Percentiles rank a stretch among this genome's conserved stretches.
phyloP scores from a whole-genome alignment of 148 eudicot genomes.

The Camellia lanceoleosa region DNA sequence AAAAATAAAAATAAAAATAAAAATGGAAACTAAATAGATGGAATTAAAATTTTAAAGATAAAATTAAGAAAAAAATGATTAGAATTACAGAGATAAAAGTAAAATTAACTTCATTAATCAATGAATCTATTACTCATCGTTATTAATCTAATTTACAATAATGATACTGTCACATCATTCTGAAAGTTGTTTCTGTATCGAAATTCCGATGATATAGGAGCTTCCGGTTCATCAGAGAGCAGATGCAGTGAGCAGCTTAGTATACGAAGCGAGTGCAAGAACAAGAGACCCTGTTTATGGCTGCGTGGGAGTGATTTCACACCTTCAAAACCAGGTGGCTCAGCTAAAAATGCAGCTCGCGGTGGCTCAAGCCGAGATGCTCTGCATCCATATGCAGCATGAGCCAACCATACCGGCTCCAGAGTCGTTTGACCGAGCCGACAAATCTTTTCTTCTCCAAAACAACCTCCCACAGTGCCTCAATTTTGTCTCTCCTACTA shows the following conservation, averaged over 20 bases:
- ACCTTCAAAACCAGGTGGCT: slow-evolving; percentile 75
- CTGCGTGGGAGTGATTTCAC: slow-evolving; percentile 81
- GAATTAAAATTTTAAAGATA: no score
- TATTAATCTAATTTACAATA: no score
- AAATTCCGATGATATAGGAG: slow-evolving; percentile 38
- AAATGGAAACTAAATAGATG: no score
- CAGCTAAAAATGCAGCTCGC: slow-evolving; percentile 96
- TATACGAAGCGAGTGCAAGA: slow-evolving; percentile 84
- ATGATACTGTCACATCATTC: no score
- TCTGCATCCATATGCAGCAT: slow-evolving; percentile 87
- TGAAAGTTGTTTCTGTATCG: no score
- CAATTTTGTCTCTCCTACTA: slow-evolving; percentile 42
- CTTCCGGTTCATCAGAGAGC: slow-evolving; percentile 69
- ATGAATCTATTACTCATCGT: no score
- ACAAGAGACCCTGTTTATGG: slow-evolving; percentile 86
- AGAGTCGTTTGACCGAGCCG: slow-evolving; percentile 14
- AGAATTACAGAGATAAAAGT: no score
- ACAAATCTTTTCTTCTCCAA: slow-evolving; percentile 33
- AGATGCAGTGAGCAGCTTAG: slow-evolving; percentile 87
- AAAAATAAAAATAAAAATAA: no score
- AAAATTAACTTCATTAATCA: no score
- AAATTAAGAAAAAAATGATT: no score
- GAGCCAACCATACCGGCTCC: slow-evolving; percentile 31
- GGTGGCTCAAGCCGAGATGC: slow-evolving; percentile 82
- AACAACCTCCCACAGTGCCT: slow-evolving; percentile 30